Base-by-base conservation (phyloP, 352 stramenopile species). In the Sclerospora graminicola region DNA sequence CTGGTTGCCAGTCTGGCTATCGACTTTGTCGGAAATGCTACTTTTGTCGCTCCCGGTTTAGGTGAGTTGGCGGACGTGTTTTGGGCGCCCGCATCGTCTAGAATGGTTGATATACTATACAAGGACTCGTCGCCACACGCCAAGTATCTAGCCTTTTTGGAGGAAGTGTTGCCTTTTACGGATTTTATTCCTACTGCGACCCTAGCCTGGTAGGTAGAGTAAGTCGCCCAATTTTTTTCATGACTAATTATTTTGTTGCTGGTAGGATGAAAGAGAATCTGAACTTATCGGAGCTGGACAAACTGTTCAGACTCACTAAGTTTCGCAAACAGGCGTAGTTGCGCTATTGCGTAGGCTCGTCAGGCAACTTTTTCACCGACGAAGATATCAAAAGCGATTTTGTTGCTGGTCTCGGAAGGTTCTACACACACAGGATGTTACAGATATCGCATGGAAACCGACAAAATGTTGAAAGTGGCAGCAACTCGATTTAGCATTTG, bases 111-210 rank as follows among this genome's bases (percentile, higher is more conserved):
- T 21, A 75, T 69, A 10, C 79, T 98, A 65, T 98, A 97, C 55
- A 82, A 87, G 38, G 60, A 85, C 5, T 84, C 76, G 6, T 80
- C 64, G 27, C 87, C 85, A 6, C 84, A 69, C 32, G 61, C 82
- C 27, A 96, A 95, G 54, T 96, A 97, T 48, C 33, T 97, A 20
- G 69, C 63, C 2, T 80, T 88, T 43, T 13, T 89, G 2, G 79
- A 92, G 32, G 79, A 95, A 45, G 9, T 91, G 11, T 51, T 98
- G 36, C 94, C 94, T 1, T 97, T 98, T 66, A 98, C 94, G 9
- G 94, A 98, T 59, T 74, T 96, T 27, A 84, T 98, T 31, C 94
- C 94, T 8, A 94, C 83, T n/a, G 94, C 91, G 8, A 97, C 85
- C 1, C 46, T 98, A 26, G 89, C 86, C 8, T 98, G 91, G 89